A percentile compares a stretch with the other conserved stretches of the same genome.
phyloP scores from a whole-genome alignment of 2,329 filamentous ascomycete genomes.

The Neopestalotiopsis sp. region DNA sequence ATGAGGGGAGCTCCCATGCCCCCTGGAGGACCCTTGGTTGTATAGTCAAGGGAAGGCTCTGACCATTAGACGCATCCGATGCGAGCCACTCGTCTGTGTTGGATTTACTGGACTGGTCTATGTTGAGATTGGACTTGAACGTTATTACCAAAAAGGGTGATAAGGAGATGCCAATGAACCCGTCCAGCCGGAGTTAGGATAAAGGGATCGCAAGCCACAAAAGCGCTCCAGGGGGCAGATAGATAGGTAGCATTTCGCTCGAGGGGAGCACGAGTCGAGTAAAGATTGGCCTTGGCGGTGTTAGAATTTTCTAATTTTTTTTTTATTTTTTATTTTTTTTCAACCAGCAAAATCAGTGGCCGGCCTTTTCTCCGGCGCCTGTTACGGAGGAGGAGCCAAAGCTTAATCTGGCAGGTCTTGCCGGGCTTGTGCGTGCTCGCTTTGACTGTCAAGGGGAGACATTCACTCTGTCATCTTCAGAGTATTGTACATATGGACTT shows the following conservation, averaged over 20 bases:
- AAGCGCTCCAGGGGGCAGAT: not conserved
- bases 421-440: not conserved
- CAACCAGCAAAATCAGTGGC: not conserved
- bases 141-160: not conserved
- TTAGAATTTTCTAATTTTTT: not conserved
- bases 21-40: not conserved
- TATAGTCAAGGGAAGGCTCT: not conserved
- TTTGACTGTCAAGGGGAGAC: not conserved
- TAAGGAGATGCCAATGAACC: not conserved
- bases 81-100: not conserved
- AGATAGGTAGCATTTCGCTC: not conserved
- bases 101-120: not conserved
- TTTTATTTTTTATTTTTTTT: not conserved
- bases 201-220: constrained; percentile 1
- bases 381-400: not conserved
- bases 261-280: not conserved
- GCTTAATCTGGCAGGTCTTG: not conserved
- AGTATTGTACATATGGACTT: too few species aligned
- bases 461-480: not conserved
- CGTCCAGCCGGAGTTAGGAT: not conserved
- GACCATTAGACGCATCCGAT: not conserved
- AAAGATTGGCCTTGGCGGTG: constrained; percentile 3
- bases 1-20: not conserved
- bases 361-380: not conserved
- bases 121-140: not conserved